Base-by-base conservation (phyloP, 805 yeast species). In the Starmera dryadoides region DNA sequence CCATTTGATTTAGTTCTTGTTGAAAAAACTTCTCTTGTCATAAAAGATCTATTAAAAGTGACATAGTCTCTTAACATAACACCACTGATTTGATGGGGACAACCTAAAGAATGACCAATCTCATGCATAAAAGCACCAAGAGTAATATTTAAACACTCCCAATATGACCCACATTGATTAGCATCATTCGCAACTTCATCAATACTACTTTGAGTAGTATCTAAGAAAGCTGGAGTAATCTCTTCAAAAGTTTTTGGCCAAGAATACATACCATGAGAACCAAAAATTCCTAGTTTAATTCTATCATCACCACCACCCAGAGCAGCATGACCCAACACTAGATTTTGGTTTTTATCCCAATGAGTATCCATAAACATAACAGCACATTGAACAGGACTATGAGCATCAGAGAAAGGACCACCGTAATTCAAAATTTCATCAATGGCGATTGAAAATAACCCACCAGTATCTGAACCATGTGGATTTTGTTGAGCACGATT, bases 81-180 rank as follows among this genome's bases (percentile, higher is more conserved):
- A 16, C 98, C 98, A 47, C 71, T 66, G 12, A 80, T 84, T 59
- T 88, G 93, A 61, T 91, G 98, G 1, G 98, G 97, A 46, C 91
- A 84, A 1, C 96, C 96, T 32, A 91, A 66, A 21, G 77, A 64
- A 58, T 91, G 98, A 1, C 98, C 98, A 37, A 91, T 81, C 56
- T 91, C 98, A 59, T 91, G 98, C 82, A 89, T 71, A 50, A 88
- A 89, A 0, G 98, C 97, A 34, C 98, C 98, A 50, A 86, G 56
- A 1, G 96, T 86, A 29, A 91, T 73, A 43, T 84, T 82, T 34
- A 84, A 62, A 52, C 94, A 84, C 60, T 91, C 97, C 96, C 96
- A 93, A 40, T 81, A 73, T 1, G 94, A 73, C 0, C 93, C 84
- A 58, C 95, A 83, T 55, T 89, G 83, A 50, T 77, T 75, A 47